Evolutionary conservation across 331 rosid genomes (phyloP).

Genomic region (Acacia pycnantha): DNA sequence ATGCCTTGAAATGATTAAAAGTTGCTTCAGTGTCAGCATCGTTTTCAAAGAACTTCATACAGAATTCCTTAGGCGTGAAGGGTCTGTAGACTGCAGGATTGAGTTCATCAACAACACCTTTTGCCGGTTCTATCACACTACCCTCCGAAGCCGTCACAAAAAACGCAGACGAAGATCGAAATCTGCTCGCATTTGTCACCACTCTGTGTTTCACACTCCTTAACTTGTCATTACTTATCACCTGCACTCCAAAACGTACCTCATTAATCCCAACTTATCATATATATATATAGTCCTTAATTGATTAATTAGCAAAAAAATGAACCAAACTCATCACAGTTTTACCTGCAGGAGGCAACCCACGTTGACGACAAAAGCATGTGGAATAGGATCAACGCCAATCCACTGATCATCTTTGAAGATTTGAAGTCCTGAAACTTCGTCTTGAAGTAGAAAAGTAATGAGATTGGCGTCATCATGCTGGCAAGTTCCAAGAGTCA

Average conservation of each 20-base stretch:
- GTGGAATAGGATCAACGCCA: slow-evolving; percentile 1
- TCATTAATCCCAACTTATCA: not conserved
- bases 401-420: not conserved
- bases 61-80: slow-evolving; percentile 15
- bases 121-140: slow-evolving; percentile 35
- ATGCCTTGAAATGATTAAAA: not conserved
- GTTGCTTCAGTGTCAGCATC: not conserved
- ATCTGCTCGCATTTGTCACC: slow-evolving; percentile 46
- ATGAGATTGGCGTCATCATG: not conserved
- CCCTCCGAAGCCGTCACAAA: slow-evolving; percentile 36
- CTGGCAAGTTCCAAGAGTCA: not conserved
- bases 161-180: slow-evolving; percentile 32
- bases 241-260: not conserved
- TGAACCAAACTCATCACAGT: not conserved
- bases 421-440: not conserved
- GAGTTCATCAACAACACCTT: slow-evolving; percentile 22
- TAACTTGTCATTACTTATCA: not conserved
- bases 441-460: not conserved
- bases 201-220: slow-evolving; percentile 1
- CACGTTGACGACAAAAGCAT: slow-evolving; percentile 2
- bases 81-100: slow-evolving; percentile 11
- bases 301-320: not conserved
- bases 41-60: not conserved
- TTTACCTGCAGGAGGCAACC: not conserved
- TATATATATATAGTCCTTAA: too few relatives aligned